Conservation (phyloP, 1,284 basidiomycete species). For the Moniliophthora roreri region DNA sequence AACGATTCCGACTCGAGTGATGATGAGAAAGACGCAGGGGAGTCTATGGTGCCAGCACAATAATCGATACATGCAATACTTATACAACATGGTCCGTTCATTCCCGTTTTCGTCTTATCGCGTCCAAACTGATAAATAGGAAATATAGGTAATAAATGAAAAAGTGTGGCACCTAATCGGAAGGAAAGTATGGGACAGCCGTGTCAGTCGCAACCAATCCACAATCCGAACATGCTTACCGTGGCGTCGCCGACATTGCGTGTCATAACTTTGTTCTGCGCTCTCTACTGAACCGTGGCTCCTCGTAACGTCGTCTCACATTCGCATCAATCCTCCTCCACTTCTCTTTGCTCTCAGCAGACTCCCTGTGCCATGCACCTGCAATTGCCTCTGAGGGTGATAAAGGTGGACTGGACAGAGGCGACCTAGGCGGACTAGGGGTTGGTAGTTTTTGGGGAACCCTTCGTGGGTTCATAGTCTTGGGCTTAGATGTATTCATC, state of each 20-base stretch:
- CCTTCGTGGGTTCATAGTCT: neutral
- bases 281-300: conserved; percentile 3
- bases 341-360: conserved; percentile 51
- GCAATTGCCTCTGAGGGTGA: conserved; percentile 63
- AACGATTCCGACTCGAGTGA: conserved; percentile 39
- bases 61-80: conserved; percentile 2
- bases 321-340: conserved; percentile 59
- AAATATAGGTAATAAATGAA: neutral
- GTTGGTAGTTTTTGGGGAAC: conserved; percentile 3
- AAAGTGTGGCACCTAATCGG: no score
- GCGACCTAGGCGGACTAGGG: conserved; percentile 34
- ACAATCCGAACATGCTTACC: neutral
- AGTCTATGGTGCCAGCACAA: conserved; percentile 3
- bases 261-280: conserved; percentile 8
- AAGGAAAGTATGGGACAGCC: no score
- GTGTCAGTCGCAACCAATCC: no score
- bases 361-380: conserved; percentile 63
- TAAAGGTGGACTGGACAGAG: conserved; percentile 29
- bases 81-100: neutral
- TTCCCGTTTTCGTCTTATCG: neutral
- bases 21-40: conserved; percentile 27
- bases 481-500: conserved; percentile 3
- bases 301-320: conserved; percentile 23
- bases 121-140: neutral
- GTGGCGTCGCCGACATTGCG: neutral